Percentiles rank a stretch among this genome's conserved stretches.
These are phyloP conservation scores for Pyrenochaeta sp. DNA, from an alignment of 2,329 filamentous ascomycete genomes.

Conservation along the genomic window DNA sequence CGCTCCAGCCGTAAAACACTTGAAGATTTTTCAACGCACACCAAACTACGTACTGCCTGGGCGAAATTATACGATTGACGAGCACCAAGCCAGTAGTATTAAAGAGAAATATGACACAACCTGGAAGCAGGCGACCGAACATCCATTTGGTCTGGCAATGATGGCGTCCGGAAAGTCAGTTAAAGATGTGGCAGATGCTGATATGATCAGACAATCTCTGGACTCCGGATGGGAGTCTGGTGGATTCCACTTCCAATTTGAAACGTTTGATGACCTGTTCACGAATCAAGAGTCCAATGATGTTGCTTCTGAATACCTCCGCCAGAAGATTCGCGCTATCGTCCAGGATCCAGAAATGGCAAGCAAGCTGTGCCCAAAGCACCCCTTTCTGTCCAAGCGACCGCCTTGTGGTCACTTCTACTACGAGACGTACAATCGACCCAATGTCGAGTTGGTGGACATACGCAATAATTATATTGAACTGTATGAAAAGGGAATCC, in stretches of 20 bases:
- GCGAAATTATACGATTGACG: constrained; percentile 1
- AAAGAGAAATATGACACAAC: too few species aligned
- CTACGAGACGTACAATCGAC: background rate
- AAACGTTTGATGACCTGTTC: background rate
- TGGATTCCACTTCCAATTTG: background rate
- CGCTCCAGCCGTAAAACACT: background rate
- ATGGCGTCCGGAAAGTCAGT: too few species aligned
- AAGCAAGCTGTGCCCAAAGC: background rate
- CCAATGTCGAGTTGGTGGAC: background rate
- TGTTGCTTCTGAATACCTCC: background rate
- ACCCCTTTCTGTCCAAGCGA: background rate
- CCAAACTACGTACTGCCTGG: constrained; percentile 66
- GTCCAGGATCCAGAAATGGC: background rate
- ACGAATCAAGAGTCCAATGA: background rate
- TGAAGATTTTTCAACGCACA: constrained; percentile 68
- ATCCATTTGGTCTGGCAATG: too few species aligned
- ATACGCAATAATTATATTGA: background rate
- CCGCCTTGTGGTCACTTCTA: background rate
- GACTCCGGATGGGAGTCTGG: background rate
- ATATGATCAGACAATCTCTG: background rate
- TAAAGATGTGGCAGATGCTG: background rate
- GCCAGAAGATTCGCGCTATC: background rate
- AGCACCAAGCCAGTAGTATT: too few species aligned
- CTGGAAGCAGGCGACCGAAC: too few species aligned
- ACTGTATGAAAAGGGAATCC: background rate